These are phyloP conservation scores for Dipteronia dyeriana DNA, from an alignment of 345 rosid species.

Conservation along the genomic window DNA sequence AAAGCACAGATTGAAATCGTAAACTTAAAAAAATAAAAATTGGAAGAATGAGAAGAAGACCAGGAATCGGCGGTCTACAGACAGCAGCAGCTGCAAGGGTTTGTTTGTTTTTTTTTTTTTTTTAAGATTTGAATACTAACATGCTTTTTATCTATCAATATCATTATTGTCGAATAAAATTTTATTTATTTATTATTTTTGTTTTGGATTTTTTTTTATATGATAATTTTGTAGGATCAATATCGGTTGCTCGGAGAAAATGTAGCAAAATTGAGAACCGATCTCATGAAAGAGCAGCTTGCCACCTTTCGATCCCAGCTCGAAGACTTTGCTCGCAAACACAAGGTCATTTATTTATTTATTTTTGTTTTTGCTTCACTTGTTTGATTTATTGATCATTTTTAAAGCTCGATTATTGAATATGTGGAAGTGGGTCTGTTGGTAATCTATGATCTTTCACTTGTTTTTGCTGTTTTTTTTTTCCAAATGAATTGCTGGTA, in stretches of 20 bases:
- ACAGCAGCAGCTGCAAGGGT: conserved; percentile 83
- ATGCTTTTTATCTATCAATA: not conserved
- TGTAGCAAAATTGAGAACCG: conserved; percentile 83
- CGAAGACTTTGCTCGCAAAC: conserved; percentile 89
- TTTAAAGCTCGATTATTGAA: not conserved
- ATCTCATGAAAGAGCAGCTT: conserved; percentile 98
- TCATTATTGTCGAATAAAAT: not conserved
- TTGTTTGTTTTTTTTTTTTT: conserved; percentile 18
- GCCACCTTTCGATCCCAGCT: conserved; percentile 83
- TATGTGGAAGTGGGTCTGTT: not conserved
- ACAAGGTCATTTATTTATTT: conserved; percentile 53
- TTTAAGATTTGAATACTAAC: not conserved
- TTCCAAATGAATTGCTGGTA: no score
- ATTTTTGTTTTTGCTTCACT: not conserved
- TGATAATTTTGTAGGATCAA: conserved; percentile 51
- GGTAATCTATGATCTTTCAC: not conserved
- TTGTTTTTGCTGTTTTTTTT: not conserved
- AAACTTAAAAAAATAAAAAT: not conserved
- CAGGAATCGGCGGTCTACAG: conserved; percentile 89
- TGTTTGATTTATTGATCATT: not conserved
- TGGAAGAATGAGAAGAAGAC: conserved; percentile 65
- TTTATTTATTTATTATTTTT: not conserved
- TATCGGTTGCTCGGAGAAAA: conserved; percentile 83
- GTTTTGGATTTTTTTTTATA: not conserved
- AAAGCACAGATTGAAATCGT: no score